Base-by-base conservation (phyloP, 805 yeast species). In the Saccharomycopsis sp. region DNA sequence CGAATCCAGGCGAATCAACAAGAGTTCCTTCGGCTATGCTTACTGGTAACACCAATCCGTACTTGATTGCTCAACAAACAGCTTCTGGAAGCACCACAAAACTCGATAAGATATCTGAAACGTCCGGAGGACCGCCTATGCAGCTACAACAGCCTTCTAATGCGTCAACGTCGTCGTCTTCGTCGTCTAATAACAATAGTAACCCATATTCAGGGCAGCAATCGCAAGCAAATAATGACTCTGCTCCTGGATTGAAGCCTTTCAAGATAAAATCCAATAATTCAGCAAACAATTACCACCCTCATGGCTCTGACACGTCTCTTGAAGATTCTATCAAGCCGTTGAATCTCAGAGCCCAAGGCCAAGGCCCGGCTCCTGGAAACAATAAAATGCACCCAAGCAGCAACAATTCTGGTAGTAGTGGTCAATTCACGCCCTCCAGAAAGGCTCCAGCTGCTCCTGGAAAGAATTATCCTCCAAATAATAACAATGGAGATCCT, bases 1-100 rank as follows among this genome's bases (percentile, higher is more conserved):
- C 38, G 17, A 47, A 38, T 62, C 49, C 49, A 7, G 86, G 81
- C 62, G 87, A 83, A 68, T 78, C 83, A 76, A 81, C 80, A 47
- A 81, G 79, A 61, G 85, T 83, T 62, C 87, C 87, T 0, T 81
- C 80, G 19, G 87, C 86, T 0, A 52, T 61, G 56, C 52, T 61
- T 8, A 47, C 54, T 22, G 61, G 56, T 14, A 38, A 53, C 15
- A 49, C 35, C 3, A 56, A 59, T 49, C 57, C 59, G 12, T 53
- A 56, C 47, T 29, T 44, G 15, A 34, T 38, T 29, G 53, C 58
- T 22, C 49, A 56, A 14, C 56, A 52, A 17, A 54, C n/a, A n/a
- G 50, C 55, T 12, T n/a, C n/a, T n/a, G n/a, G n/a, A 12, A n/a
- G 38, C 25, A 41, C 29, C 2, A 35, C 58, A 15, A 60, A 55